Evolutionary conservation across 2,329 filamentous ascomycete genomes (phyloP).

Genomic region (Aureobasidium leucospermi): DNA sequence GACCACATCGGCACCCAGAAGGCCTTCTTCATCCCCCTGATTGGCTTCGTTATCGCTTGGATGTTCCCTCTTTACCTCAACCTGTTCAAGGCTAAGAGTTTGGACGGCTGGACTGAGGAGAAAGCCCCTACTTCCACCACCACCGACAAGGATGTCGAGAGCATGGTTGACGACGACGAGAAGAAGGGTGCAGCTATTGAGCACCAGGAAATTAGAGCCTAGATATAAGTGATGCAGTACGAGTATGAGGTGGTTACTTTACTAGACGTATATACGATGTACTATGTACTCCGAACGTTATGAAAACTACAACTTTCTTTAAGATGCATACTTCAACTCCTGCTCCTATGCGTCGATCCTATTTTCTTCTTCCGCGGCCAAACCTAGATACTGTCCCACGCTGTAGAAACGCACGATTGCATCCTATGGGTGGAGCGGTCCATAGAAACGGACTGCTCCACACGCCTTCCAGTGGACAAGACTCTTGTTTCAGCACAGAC

Average conservation of each 20-base stretch:
- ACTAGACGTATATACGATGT: neutral
- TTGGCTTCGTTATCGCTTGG: slow-evolving; percentile 42
- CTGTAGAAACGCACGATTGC: too few species aligned
- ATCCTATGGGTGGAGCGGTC: too few species aligned
- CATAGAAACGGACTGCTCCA: too few species aligned
- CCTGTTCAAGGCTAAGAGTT: slow-evolving; percentile 55
- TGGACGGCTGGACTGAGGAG: slow-evolving; percentile 45
- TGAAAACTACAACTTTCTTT: neutral
- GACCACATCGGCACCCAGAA: slow-evolving; percentile 54
- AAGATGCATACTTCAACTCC: too few species aligned
- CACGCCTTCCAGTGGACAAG: too few species aligned
- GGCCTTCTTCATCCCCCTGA: slow-evolving; percentile 60
- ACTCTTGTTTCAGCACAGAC: too few species aligned
- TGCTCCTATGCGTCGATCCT: too few species aligned
- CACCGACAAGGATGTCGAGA: slow-evolving; percentile 27
- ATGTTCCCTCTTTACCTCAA: slow-evolving; percentile 47
- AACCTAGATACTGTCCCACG: too few species aligned
- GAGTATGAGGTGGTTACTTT: neutral
- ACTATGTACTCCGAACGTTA: neutral
- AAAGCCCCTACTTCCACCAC: slow-evolving; percentile 36
- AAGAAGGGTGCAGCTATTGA: slow-evolving; percentile 9
- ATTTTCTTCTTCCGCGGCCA: too few species aligned
- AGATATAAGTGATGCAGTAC: neutral
- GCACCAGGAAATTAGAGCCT: neutral
- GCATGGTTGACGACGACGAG: neutral